Percentiles rank a stretch among this genome's conserved stretches.
Conservation (phyloP, 768 basidiomycete species). For the Phallus indusiatus region DNA sequence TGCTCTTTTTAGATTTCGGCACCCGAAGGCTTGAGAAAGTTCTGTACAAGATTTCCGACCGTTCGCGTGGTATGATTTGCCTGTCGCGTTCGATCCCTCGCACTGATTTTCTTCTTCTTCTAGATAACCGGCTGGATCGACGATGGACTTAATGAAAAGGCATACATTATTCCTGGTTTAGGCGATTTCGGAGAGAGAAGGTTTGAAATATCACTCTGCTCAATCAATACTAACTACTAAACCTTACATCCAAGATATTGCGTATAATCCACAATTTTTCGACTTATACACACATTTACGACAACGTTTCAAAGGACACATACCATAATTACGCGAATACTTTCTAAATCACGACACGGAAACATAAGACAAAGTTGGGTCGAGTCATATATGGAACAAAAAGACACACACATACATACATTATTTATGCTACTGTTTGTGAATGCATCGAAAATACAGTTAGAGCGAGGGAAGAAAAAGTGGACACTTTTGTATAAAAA, state of each 20-base stretch:
- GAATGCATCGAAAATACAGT: background rate
- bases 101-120: background rate
- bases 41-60: conserved; percentile 65
- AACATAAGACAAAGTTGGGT: background rate
- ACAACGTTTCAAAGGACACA: background rate
- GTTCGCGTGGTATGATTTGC: conserved; percentile 59
- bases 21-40: conserved; percentile 79
- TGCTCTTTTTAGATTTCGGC: conserved; percentile 56
- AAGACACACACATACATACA: too few species aligned
- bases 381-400: too few species aligned
- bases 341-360: background rate
- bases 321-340: background rate
- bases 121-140: conserved; percentile 97
- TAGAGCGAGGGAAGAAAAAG: background rate
- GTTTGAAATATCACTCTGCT: conserved; percentile 24
- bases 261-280: background rate
- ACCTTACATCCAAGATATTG: background rate
- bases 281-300: background rate
- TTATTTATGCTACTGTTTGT: too few species aligned
- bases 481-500: background rate
- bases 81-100: background rate
- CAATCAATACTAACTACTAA: background rate
- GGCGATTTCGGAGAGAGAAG: conserved; percentile 95
- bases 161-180: conserved; percentile 88
- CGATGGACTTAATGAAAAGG: conserved; percentile 80